These are phyloP conservation scores for Oryza meyeriana DNA, from an alignment of 176 grass and related monocot genomes.

Conservation along the genomic window DNA sequence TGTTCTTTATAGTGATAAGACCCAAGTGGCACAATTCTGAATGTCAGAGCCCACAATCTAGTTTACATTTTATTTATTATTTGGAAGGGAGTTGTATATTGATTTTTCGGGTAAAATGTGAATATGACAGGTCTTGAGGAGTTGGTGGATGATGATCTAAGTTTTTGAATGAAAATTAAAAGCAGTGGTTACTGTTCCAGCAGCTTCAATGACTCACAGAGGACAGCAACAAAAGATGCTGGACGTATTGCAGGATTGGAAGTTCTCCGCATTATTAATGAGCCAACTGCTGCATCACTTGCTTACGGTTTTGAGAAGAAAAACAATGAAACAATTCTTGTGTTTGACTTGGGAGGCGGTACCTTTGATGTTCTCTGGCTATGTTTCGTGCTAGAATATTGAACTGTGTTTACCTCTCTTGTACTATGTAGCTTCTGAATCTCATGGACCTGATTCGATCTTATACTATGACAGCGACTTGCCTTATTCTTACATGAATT, in stretches of 20 bases:
- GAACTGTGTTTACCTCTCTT: conserved; percentile 7
- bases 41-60: neutral
- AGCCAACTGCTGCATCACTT: conserved; percentile 95
- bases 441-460: neutral
- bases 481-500: neutral
- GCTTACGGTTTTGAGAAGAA: conserved; percentile 99
- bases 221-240: conserved; percentile 98
- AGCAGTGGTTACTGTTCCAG: conserved; percentile 94
- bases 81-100: neutral
- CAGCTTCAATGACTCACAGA: conserved; percentile 98
- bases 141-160: conserved; percentile 93
- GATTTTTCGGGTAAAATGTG: neutral
- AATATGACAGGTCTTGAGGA: conserved; percentile 72
- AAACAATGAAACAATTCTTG: conserved; percentile 98
- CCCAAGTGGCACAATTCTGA: neutral
- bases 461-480: neutral
- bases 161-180: conserved; percentile 98
- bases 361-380: conserved; percentile 99
- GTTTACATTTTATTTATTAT: neutral
- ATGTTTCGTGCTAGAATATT: conserved; percentile 27
- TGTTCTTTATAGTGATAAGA: neutral
- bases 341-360: conserved; percentile 94
- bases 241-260: conserved; percentile 97
- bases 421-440: neutral
- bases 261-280: conserved; percentile 99